phyloP scores from a whole-genome alignment of 2,329 filamentous ascomycete species.

The Dothidotthia symphoricarpi region DNA sequence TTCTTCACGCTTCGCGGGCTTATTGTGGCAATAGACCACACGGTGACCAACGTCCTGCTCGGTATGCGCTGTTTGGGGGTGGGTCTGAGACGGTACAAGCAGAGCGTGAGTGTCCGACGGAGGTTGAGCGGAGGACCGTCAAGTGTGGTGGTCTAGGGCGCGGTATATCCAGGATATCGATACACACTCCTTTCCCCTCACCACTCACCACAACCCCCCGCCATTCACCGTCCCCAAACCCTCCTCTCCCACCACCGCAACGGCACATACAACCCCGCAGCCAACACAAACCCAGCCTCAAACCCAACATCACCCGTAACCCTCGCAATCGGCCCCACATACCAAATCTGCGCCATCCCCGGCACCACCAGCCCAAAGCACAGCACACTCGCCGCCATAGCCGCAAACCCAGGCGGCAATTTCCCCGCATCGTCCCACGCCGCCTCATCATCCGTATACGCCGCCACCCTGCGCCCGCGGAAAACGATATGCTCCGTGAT shows the following conservation, averaged over 20 bases:
- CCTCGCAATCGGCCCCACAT: constrained; percentile 59
- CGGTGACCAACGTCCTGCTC: too few species aligned
- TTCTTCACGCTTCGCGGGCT: too few species aligned
- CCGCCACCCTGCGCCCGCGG: constrained; percentile 29
- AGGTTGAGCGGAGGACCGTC: too few species aligned
- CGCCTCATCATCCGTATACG: constrained; percentile 39
- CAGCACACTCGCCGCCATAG: constrained; percentile 39
- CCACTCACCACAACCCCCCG: neutral
- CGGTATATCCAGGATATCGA: too few species aligned
- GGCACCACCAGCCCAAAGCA: constrained; percentile 55
- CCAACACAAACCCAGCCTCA: constrained; percentile 58
- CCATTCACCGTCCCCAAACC: constrained; percentile 18
- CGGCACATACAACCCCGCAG: constrained; percentile 47
- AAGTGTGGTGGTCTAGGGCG: too few species aligned
- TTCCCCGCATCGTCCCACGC: constrained; percentile 44
- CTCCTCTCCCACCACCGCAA: constrained; percentile 44
- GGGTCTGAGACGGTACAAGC: too few species aligned
- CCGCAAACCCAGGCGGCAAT: constrained; percentile 45
- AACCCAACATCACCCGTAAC: constrained; percentile 65
- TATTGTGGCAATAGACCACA: too few species aligned
- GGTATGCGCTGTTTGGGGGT: too few species aligned
- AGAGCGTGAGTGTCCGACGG: too few species aligned
- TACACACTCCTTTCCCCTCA: too few species aligned
- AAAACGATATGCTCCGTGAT: constrained; percentile 43
- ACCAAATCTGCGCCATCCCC: constrained; percentile 62